Conservation (phyloP, 2,329 filamentous ascomycete genomes). For the Cadophora sp. region DNA sequence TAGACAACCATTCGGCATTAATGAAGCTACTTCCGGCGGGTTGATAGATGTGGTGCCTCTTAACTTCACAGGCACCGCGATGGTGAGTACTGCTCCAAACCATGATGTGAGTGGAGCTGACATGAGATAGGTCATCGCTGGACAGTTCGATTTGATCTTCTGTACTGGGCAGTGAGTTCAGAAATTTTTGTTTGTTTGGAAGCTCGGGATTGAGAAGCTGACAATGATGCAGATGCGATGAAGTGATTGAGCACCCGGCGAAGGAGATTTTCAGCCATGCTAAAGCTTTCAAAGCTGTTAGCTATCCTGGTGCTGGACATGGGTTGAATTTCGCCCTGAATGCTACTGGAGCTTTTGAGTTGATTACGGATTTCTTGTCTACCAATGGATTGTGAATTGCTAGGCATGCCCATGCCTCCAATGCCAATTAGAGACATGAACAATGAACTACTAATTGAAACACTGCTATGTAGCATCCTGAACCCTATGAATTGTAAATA, state of each 20-base stretch:
- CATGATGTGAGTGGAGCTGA: neutral
- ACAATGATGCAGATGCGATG: slow-evolving; percentile 9
- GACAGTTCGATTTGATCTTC: slow-evolving; percentile 5
- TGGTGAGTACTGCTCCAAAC: neutral
- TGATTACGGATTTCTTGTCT: slow-evolving; percentile 22
- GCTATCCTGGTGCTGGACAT: slow-evolving; percentile 47
- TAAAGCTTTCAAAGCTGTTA: slow-evolving; percentile 37
- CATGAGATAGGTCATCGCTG: neutral
- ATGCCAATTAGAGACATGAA: too few relatives aligned
- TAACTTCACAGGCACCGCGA: neutral
- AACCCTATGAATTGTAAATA: too few relatives aligned
- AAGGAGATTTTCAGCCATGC: slow-evolving; percentile 24
- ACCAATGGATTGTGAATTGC: slow-evolving; percentile 6
- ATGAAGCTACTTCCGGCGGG: neutral
- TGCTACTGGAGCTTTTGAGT: slow-evolving; percentile 23
- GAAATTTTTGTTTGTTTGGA: neutral
- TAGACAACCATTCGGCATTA: neutral
- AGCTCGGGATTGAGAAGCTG: neutral
- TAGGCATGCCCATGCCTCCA: too few relatives aligned
- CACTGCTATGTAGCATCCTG: too few relatives aligned
- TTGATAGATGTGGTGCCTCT: neutral
- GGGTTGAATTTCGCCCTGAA: slow-evolving; percentile 41
- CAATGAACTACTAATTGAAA: too few relatives aligned
- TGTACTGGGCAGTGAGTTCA: slow-evolving; percentile 6
- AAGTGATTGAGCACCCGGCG: slow-evolving; percentile 18